These are phyloP conservation scores for Setaria italica DNA, from an alignment of 202 grass and related monocot genomes.

Conservation along the genomic window DNA sequence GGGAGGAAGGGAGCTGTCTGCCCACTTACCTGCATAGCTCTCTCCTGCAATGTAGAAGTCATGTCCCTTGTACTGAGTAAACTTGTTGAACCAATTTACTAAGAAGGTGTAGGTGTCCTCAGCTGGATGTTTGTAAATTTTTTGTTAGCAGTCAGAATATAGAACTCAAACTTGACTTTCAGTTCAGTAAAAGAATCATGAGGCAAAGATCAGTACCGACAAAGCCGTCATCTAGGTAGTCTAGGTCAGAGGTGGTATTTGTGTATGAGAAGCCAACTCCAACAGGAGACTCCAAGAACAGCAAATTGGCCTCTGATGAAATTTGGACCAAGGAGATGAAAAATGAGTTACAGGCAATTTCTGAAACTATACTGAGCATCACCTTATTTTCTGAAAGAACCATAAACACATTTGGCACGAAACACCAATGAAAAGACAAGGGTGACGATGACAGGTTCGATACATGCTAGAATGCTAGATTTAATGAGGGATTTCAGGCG, in stretches of 20 bases:
- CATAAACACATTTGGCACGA: not conserved
- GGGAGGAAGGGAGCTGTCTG: constrained; percentile 42
- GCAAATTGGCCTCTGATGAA: constrained; percentile 63
- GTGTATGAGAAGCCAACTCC: constrained; percentile 88
- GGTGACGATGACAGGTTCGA: not conserved
- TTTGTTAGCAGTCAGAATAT: not conserved
- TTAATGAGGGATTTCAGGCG: not conserved
- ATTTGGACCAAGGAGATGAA: constrained; percentile 17
- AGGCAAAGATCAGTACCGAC: constrained; percentile 58
- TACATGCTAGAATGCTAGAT: not conserved
- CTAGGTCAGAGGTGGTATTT: constrained; percentile 70
- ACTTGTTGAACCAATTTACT: constrained; percentile 80
- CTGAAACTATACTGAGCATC: not conserved
- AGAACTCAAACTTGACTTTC: not conserved
- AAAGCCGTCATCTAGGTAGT: constrained; percentile 59
- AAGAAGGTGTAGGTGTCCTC: constrained; percentile 77
- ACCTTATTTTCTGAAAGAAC: not conserved
- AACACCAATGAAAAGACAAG: constrained; percentile 5
- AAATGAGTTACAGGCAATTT: constrained; percentile 16
- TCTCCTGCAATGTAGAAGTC: constrained; percentile 82
- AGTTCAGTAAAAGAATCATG: not conserved
- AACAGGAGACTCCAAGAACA: constrained; percentile 80
- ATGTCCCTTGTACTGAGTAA: constrained; percentile 62
- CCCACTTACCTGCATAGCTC: constrained; percentile 74
- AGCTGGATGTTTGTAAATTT: constrained; percentile 42